These are phyloP conservation scores for Plantago elongata DNA, from an alignment of 257 asterid species.

Conservation along the genomic window DNA sequence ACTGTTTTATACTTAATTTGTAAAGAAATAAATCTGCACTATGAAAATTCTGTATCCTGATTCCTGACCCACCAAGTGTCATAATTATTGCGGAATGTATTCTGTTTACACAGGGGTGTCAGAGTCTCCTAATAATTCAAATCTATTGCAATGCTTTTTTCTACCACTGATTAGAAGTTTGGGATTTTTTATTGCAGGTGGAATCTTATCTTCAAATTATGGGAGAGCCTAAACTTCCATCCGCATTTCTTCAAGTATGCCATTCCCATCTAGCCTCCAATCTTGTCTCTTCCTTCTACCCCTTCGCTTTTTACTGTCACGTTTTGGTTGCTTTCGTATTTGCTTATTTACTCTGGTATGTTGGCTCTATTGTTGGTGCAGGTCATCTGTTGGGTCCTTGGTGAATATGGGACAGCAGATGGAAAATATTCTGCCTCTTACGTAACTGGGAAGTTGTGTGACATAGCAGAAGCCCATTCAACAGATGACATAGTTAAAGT, in stretches of 20 bases:
- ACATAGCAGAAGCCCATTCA: slow-evolving; percentile 89
- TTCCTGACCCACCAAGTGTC: no score
- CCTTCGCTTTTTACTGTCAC: not conserved
- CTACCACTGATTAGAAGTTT: not conserved
- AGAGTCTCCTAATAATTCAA: not conserved
- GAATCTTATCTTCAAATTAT: slow-evolving; percentile 83
- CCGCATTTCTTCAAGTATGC: slow-evolving; percentile 88
- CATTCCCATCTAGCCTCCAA: slow-evolving; percentile 15
- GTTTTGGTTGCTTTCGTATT: slow-evolving; percentile 1
- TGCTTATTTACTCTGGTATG: not conserved
- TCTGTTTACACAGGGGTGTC: not conserved
- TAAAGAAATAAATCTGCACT: no score
- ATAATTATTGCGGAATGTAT: not conserved
- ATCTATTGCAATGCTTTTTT: not conserved
- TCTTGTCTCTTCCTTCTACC: slow-evolving; percentile 5
- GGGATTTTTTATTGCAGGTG: slow-evolving; percentile 57
- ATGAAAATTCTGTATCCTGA: no score
- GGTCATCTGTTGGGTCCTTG: slow-evolving; percentile 99
- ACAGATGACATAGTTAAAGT: slow-evolving; percentile 91
- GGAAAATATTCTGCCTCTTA: slow-evolving; percentile 92
- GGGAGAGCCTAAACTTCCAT: slow-evolving; percentile 95
- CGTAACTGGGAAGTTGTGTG: slow-evolving; percentile 88
- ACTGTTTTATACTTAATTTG: no score
- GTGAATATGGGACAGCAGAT: slow-evolving; percentile 95
- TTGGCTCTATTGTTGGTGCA: slow-evolving; percentile 25